These are phyloP conservation scores for Diplodia intermedia DNA, from an alignment of 2,329 filamentous ascomycete species.

Conservation along the genomic window DNA sequence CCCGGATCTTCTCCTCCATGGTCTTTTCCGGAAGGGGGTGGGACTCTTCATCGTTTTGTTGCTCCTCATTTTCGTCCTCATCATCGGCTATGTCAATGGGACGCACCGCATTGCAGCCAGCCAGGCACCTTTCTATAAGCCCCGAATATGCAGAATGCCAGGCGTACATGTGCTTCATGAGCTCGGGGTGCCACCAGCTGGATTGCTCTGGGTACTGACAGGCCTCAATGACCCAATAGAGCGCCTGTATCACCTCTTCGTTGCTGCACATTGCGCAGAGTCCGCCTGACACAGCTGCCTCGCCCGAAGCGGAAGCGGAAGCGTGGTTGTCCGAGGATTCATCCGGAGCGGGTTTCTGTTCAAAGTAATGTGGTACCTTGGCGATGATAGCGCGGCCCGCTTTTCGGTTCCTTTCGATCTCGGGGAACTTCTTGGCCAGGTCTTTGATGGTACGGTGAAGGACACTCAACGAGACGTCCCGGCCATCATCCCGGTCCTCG, in stretches of 20 bases:
- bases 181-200: neutral
- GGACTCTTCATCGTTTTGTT: neutral
- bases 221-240: constrained; percentile 8
- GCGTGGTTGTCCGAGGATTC: neutral
- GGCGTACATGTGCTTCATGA: neutral
- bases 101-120: neutral
- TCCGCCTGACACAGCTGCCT: neutral
- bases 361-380: neutral
- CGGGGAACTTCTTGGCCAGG: neutral
- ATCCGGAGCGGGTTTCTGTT: neutral
- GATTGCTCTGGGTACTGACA: neutral
- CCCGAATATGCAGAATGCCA: neutral
- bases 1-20: neutral
- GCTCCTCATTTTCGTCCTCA: neutral
- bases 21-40: neutral
- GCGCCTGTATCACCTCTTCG: neutral
- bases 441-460: neutral
- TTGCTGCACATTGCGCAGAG: constrained; percentile 4
- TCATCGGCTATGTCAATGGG: neutral
- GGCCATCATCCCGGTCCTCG: neutral
- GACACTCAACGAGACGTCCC: neutral
- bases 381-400: neutral
- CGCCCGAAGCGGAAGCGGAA: too few species aligned
- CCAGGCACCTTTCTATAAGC: neutral
- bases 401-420: neutral